These are phyloP conservation scores for Moniliophthora roreri DNA, from an alignment of 1,284 basidiomycete species.

Conservation along the genomic window DNA sequence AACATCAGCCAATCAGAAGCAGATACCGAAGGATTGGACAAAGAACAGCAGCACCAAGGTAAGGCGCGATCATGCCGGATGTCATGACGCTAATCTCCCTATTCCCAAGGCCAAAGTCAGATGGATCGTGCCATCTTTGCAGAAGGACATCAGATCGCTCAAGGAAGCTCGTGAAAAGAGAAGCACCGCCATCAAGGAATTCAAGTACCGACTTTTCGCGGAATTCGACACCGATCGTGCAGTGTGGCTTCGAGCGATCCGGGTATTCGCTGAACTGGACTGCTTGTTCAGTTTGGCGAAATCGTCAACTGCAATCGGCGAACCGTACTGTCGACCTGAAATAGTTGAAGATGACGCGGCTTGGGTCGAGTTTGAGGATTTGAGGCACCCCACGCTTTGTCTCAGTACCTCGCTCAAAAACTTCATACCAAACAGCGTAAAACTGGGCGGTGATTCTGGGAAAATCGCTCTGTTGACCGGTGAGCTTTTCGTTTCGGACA, in stretches of 20 bases:
- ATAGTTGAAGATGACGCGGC: conserved; percentile 77
- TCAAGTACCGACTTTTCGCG: conserved; percentile 76
- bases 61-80: not conserved
- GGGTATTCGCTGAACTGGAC: conserved; percentile 86
- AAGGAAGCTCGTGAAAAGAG: conserved; percentile 93
- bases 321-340: conserved; percentile 89
- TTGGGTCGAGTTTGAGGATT: conserved; percentile 74
- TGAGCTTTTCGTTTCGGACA: conserved; percentile 25
- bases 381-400: conserved; percentile 86
- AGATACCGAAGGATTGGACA: conserved; percentile 82
- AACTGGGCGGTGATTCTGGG: conserved; percentile 76
- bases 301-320: conserved; percentile 85
- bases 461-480: conserved; percentile 91
- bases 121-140: conserved; percentile 76
- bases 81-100: conserved; percentile 12
- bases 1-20: conserved; percentile 55
- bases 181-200: conserved; percentile 75
- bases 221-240: conserved; percentile 88
- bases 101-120: conserved; percentile 64
- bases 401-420: conserved; percentile 56
- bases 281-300: conserved; percentile 94
- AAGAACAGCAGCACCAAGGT: conserved; percentile 85
- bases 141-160: conserved; percentile 70
- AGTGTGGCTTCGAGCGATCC: conserved; percentile 76
- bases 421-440: conserved; percentile 96